phyloP scores from a whole-genome alignment of 805 yeast genomes.

The Clavispora asparagi region DNA sequence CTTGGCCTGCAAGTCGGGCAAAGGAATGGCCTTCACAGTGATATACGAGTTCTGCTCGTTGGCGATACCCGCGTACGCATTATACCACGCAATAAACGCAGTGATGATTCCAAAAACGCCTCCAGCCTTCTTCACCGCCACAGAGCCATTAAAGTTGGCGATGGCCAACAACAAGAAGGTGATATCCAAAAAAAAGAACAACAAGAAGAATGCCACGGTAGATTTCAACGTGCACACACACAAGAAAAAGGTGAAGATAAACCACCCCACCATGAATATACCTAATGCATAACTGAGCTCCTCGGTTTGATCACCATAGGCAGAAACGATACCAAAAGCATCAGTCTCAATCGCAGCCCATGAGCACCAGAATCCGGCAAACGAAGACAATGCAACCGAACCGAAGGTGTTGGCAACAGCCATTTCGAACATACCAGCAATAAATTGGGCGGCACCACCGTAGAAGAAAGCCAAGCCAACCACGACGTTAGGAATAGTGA shows the following conservation, averaged over 20 bases:
- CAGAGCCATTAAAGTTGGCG: conserved; percentile 28
- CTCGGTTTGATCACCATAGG: conserved; percentile 21
- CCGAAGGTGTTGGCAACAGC: conserved; percentile 75
- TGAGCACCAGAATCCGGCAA: conserved; percentile 75
- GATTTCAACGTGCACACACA: conserved; percentile 38
- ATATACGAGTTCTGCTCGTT: conserved; percentile 60
- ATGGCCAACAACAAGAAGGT: conserved; percentile 40
- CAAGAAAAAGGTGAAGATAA: conserved; percentile 40
- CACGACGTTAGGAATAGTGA: conserved; percentile 52
- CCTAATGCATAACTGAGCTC: conserved; percentile 34
- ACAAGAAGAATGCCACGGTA: conserved; percentile 37
- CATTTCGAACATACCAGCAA: conserved; percentile 74
- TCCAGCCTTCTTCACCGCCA: conserved; percentile 33
- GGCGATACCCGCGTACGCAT: conserved; percentile 46
- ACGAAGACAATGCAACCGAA: conserved; percentile 55
- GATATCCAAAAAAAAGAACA: conserved; percentile 36
- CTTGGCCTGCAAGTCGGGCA: conserved; percentile 39
- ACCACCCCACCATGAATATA: conserved; percentile 37
- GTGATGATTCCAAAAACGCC: conserved; percentile 40
- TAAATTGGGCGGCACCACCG: conserved; percentile 66
- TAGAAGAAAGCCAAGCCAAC: conserved; percentile 65
- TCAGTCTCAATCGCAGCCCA: conserved; percentile 55
- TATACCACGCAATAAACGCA: conserved; percentile 41
- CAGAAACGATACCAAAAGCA: conserved; percentile 33
- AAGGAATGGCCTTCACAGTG: conserved; percentile 43